phyloP scores from a whole-genome alignment of 2,329 filamentous ascomycete species.

The Epichloe festucae region DNA sequence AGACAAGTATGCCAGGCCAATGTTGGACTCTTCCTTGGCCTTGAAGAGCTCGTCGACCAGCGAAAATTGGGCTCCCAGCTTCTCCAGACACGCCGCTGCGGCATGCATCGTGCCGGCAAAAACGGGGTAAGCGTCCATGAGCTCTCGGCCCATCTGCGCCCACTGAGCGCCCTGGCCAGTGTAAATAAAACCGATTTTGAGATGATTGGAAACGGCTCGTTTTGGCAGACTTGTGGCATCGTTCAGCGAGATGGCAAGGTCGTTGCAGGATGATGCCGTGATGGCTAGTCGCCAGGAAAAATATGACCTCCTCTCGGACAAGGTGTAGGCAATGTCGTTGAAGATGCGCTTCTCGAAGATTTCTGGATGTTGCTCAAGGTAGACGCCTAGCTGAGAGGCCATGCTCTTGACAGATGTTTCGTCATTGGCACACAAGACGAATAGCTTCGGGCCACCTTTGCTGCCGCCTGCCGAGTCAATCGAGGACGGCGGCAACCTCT shows the following conservation, averaged over 20 bases:
- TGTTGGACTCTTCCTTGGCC: slow-evolving; percentile 18
- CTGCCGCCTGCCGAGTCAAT: background rate
- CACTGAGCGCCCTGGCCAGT: slow-evolving; percentile 29
- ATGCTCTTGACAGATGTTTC: slow-evolving; percentile 19
- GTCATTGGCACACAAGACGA: slow-evolving; percentile 27
- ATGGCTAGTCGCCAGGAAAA: slow-evolving; percentile 31
- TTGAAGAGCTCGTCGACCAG: slow-evolving; percentile 24
- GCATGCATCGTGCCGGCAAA: slow-evolving; percentile 21
- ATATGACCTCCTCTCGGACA: slow-evolving; percentile 30
- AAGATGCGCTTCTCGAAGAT: slow-evolving; percentile 29
- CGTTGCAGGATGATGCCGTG: slow-evolving; percentile 28
- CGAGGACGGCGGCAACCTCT: slow-evolving; percentile 7
- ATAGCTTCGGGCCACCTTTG: slow-evolving; percentile 20
- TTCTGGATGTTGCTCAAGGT: slow-evolving; percentile 29
- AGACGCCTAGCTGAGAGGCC: slow-evolving; percentile 21
- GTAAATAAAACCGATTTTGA: slow-evolving; percentile 21
- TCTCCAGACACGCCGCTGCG: slow-evolving; percentile 18
- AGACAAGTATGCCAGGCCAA: slow-evolving; percentile 27
- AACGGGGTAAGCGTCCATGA: slow-evolving; percentile 20
- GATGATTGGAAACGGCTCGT: slow-evolving; percentile 7
- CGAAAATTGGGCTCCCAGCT: slow-evolving; percentile 23
- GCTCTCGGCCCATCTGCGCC: slow-evolving; percentile 24
- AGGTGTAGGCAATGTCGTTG: slow-evolving; percentile 34
- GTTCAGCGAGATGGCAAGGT: slow-evolving; percentile 31
- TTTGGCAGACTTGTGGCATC: slow-evolving; percentile 8